Evolutionary conservation across 495 filamentous ascomycete genomes (phyloP), one percentile per base, ranked within the genome.

Genomic region (Hypomontagnella submonticulosa): DNA sequence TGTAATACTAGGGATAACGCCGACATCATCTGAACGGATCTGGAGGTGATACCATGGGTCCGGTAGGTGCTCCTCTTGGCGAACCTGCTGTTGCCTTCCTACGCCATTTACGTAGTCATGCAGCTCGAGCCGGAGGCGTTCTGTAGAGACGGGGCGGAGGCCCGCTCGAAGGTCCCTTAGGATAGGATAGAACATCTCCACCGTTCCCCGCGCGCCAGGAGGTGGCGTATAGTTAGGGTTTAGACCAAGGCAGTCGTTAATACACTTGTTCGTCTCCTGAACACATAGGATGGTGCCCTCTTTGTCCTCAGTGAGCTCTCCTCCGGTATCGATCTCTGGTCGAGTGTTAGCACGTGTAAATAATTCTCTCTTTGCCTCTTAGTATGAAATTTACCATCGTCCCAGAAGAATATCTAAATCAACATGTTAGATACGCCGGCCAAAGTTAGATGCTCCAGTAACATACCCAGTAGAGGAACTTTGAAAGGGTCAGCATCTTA

Each of bases 21-120:
- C 71, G 11, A 73, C 67, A 23, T 73, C 71, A 33, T 57, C 64
- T 10, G 67, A 58, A 3, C 71, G 50, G 46, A 73, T 73, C 41
- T 61, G 18, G 52, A 73, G 57, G 42, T 73, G 71, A 46, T 71
- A 73, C 71, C 71, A 73, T 12, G 71, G 71, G 30, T 71, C 61
- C 27, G 71, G 71, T 20, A 73, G 46, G n/a, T n/a, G 46, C 5
- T 56, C 50, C 11, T 20, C 67, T 50, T 70, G 64, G 8, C 71
- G 61, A 32, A 73, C 67, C 13, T 63, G 27, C 54, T 73, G 71
- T 40, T 73, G 67, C 19, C 46, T 59, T 6, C 40, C 43, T 0
- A 73, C 71, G 3, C 71, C 71, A n/a, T 68, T 63, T 1, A 73
- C 46, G 18, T 73, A 73, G 13, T 68, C 67, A 27, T 71, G 71